phyloP scores from a whole-genome alignment of 495 filamentous ascomycete species.

The Choiromyces venosus region DNA sequence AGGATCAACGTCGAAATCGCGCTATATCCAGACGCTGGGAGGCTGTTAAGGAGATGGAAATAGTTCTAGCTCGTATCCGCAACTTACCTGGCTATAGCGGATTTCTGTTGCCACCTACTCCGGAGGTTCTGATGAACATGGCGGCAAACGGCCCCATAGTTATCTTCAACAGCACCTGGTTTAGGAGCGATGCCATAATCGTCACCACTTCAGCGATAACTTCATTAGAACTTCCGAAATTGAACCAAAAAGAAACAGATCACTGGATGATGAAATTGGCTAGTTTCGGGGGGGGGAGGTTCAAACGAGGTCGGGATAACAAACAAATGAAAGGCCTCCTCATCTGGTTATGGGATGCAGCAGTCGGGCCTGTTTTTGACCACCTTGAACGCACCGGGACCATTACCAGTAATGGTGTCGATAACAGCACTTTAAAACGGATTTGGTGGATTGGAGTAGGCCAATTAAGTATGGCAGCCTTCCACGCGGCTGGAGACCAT shows the following conservation, averaged over 20 bases:
- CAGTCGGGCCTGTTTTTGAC: constrained; percentile 12
- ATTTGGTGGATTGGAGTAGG: not conserved
- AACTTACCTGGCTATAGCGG: constrained; percentile 18
- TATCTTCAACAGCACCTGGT: constrained; percentile 1
- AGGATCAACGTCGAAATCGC: not conserved
- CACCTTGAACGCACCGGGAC: too few species aligned
- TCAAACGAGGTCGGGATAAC: not conserved
- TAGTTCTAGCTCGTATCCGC: constrained; percentile 7
- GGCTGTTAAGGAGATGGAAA: constrained; percentile 14
- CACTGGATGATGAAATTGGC: not conserved
- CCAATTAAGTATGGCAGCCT: constrained; percentile 17
- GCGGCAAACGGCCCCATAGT: constrained; percentile 21
- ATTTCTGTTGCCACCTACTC: constrained; percentile 21
- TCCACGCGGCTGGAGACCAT: constrained; percentile 38
- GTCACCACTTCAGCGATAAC: constrained; percentile 17
- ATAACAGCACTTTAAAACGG: too few species aligned
- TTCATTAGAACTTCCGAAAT: not conserved
- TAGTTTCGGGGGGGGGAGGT: too few species aligned
- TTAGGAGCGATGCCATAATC: constrained; percentile 17
- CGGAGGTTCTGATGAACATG: constrained; percentile 9
- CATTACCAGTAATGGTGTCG: too few species aligned
- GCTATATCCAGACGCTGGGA: not conserved
- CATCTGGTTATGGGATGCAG: constrained; percentile 22
- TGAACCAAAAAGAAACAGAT: not conserved
- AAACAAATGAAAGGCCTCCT: constrained; percentile 11